A percentile compares a stretch with the other conserved stretches of the same genome.
These are phyloP conservation scores for Diaporthe ilicicola DNA, from an alignment of 2,329 filamentous ascomycete genomes.

Conservation along the genomic window DNA sequence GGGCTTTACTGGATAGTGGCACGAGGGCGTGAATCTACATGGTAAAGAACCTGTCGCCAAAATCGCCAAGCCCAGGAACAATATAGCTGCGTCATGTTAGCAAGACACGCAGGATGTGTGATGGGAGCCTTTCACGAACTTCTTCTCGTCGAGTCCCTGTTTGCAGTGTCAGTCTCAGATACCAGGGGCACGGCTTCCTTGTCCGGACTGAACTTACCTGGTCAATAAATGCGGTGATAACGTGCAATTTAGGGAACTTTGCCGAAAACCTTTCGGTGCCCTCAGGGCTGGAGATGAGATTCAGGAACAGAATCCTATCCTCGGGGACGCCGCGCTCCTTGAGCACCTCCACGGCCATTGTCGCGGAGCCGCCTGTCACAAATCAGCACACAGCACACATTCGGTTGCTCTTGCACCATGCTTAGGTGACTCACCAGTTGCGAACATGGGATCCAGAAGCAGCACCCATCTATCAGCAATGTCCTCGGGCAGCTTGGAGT, in stretches of 20 bases:
- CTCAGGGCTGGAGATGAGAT: conserved; percentile 96
- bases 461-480: conserved; percentile 94
- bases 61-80: conserved; percentile 91
- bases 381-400: conserved; percentile 9
- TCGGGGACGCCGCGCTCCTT: conserved; percentile 91
- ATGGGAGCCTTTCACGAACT: conserved; percentile 65
- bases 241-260: conserved; percentile 86
- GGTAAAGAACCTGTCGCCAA: conserved; percentile 95
- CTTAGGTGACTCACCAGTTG: conserved; percentile 72
- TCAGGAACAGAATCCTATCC: conserved; percentile 94
- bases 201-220: conserved; percentile 57
- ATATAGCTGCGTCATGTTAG: conserved; percentile 78
- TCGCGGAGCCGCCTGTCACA: conserved; percentile 83
- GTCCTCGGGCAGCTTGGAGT: conserved; percentile 95
- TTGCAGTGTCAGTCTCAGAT: conserved; percentile 37
- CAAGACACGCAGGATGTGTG: conserved; percentile 29
- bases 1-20: conserved; percentile 12
- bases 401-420: not conserved
- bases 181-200: not conserved
- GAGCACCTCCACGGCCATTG: conserved; percentile 95
- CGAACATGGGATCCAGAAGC: conserved; percentile 98
- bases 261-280: conserved; percentile 89
- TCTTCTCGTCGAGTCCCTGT: conserved; percentile 94
- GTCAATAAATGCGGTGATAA: conserved; percentile 96
- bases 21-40: conserved; percentile 61